A percentile compares a stretch with the other conserved stretches of the same genome.
These are phyloP conservation scores for Macrophomina pseudophaseolina DNA, from an alignment of 2,329 filamentous ascomycete genomes.

Conservation along the genomic window DNA sequence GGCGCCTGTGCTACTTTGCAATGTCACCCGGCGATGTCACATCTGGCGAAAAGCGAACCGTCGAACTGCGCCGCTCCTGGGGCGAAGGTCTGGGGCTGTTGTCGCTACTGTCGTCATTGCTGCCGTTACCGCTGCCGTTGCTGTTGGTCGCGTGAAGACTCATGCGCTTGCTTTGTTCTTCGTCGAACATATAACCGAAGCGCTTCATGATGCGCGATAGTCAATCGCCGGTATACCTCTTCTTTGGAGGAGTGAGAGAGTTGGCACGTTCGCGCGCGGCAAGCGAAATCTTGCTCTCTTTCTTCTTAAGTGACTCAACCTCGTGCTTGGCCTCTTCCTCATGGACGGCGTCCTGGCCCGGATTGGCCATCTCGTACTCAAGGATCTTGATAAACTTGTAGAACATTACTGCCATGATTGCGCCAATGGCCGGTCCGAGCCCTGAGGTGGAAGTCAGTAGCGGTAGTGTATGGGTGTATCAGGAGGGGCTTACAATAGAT, in stretches of 20 bases:
- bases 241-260: conserved; percentile 13
- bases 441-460: conserved; percentile 28
- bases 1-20: neutral
- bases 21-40: neutral
- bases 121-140: neutral
- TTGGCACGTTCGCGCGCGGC: conserved; percentile 10
- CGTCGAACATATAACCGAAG: conserved; percentile 2
- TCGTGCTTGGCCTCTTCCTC: conserved; percentile 37
- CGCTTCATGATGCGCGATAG: neutral
- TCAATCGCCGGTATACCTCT: conserved; percentile 7
- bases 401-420: conserved; percentile 53
- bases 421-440: conserved; percentile 54
- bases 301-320: conserved; percentile 17
- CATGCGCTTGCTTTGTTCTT: conserved; percentile 2
- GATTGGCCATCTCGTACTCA: conserved; percentile 58
- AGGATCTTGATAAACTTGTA: conserved; percentile 56
- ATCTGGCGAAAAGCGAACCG: conserved; percentile 2
- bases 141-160: neutral
- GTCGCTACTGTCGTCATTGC: neutral
- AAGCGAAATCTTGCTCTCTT: conserved; percentile 22
- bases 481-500: conserved; percentile 44
- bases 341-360: conserved; percentile 54
- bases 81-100: neutral
- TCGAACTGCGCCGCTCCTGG: neutral
- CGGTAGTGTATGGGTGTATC: neutral